A percentile compares a stretch with the other conserved stretches of the same genome.
These are phyloP conservation scores for Populus tremula DNA, from an alignment of 345 rosid species.

Conservation along the genomic window DNA sequence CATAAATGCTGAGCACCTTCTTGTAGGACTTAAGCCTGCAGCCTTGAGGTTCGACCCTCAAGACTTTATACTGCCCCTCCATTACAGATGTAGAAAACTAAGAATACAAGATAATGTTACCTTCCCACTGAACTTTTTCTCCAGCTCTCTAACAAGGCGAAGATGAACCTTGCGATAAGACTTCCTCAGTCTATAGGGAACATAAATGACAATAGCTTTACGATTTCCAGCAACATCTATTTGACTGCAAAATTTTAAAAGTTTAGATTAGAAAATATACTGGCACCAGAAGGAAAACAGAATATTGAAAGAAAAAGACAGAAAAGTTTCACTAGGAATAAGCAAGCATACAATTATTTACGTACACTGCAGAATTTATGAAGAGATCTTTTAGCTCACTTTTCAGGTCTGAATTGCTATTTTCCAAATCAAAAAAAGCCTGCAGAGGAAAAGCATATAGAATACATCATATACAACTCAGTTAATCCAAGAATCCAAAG, in stretches of 20 bases:
- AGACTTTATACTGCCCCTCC: background rate
- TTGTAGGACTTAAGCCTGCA: background rate
- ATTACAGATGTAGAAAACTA: background rate
- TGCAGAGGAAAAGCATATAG: conserved; percentile 17
- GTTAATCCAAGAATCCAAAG: background rate
- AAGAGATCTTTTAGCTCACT: conserved; percentile 74
- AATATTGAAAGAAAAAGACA: background rate
- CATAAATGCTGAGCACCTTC: background rate
- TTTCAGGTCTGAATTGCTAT: conserved; percentile 68
- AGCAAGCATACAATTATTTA: background rate
- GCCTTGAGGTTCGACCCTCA: background rate
- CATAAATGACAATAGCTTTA: conserved; percentile 77
- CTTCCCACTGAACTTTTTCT: conserved; percentile 95
- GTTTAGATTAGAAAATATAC: background rate
- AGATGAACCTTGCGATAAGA: conserved; percentile 79
- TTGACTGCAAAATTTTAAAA: conserved; percentile 43
- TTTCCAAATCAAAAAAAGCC: conserved; percentile 79
- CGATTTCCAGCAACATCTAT: conserved; percentile 69
- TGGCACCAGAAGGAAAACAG: background rate
- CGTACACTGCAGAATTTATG: conserved; percentile 53
- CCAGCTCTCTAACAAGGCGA: conserved; percentile 83
- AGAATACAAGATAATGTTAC: conserved; percentile 21
- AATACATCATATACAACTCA: background rate
- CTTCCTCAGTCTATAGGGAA: conserved; percentile 82
- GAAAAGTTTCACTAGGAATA: background rate